Percentiles rank a stretch among this genome's conserved stretches.
Conservation (phyloP, 257 asterid genomes). For the Cinchona pubescens region DNA sequence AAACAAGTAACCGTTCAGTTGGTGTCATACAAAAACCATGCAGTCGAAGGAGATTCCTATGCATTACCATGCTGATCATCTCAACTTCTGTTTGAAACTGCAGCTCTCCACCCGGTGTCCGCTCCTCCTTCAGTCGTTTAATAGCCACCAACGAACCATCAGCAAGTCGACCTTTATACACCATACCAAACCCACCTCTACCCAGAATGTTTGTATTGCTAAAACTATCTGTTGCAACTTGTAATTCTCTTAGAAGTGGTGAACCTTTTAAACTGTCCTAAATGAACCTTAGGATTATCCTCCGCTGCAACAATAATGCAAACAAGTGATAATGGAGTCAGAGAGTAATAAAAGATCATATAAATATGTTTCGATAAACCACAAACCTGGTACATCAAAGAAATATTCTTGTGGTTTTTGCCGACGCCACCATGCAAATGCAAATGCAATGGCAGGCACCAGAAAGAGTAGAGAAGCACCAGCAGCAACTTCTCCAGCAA, state of each 20-base stretch:
- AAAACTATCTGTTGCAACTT: constrained; percentile 54
- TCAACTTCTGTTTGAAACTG: constrained; percentile 60
- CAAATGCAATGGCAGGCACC: constrained; percentile 55
- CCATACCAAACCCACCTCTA: constrained; percentile 58
- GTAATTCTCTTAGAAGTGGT: constrained; percentile 51
- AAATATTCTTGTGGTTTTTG: constrained; percentile 49
- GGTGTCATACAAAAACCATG: constrained; percentile 61
- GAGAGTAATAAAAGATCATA: background rate
- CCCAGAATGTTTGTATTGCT: constrained; percentile 54
- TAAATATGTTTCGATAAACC: background rate
- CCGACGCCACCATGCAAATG: constrained; percentile 62
- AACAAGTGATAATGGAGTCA: constrained; percentile 1
- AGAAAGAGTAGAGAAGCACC: constrained; percentile 58
- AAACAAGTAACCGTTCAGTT: constrained; percentile 51
- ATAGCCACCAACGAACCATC: constrained; percentile 57
- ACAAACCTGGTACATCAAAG: constrained; percentile 55
- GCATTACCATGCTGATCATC: constrained; percentile 60
- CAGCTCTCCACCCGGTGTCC: constrained; percentile 60
- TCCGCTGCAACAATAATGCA: constrained; percentile 37
- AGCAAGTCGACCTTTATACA: constrained; percentile 52
- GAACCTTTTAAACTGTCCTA: constrained; percentile 52
- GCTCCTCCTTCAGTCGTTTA: constrained; percentile 51
- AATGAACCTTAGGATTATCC: constrained; percentile 55
- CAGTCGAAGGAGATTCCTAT: constrained; percentile 48
- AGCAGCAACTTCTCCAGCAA: constrained; percentile 60